Evolutionary conservation across 2,329 filamentous ascomycete species (phyloP), one percentile per base, ranked within the genome.

Genomic region (Colletotrichum orbiculare): DNA sequence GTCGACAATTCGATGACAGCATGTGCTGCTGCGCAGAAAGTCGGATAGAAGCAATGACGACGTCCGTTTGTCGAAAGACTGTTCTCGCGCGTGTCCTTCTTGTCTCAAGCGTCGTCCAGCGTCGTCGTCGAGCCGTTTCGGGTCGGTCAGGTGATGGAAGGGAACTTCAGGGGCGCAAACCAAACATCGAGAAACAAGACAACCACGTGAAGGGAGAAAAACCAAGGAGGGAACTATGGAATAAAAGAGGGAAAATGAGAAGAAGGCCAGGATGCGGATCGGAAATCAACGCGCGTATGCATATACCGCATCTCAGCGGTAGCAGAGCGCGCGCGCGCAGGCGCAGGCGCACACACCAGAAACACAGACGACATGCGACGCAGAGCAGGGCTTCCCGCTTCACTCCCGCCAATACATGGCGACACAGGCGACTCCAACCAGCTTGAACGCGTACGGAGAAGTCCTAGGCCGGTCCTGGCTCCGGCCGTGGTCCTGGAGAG

Each of bases 331-430:
- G 55, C 56, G 50, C 50, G 34, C 37, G 49, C 48, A 49, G 48
- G 50, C 50, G 58, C 46, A 54, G 38, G 52, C 34, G 62, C 58
- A 65, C 58, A 65, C 59, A 62, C 58, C 58, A 57, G 63, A 62
- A 65, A 65, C 58, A 65, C 58, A 48, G 52, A 57, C 62, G 58
- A 57, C 58, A 62, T 62, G 62, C 62, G 62, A 62, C 62, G 46
- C 58, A 65, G 56, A 65, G 62, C 58, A 62, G 62, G 62, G 52
- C 58, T 65, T 62, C 52, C 52, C 52, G 59, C 58, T 65, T 43
- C 41, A 15, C 15, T 15, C 15, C 15, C 15, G 15, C 15, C 15
- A 15, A 15, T 15, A 15, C 15, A 15, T 15, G 15, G 15, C 52
- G 55, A 65, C 46, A 43, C 62, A 65, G 57, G 63, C 63, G 62